Percentiles rank a stretch among this genome's conserved stretches.
Evolutionary conservation across 31 red algal genomes (phyloP).

Genomic region (Porphyra umbilicalis): DNA sequence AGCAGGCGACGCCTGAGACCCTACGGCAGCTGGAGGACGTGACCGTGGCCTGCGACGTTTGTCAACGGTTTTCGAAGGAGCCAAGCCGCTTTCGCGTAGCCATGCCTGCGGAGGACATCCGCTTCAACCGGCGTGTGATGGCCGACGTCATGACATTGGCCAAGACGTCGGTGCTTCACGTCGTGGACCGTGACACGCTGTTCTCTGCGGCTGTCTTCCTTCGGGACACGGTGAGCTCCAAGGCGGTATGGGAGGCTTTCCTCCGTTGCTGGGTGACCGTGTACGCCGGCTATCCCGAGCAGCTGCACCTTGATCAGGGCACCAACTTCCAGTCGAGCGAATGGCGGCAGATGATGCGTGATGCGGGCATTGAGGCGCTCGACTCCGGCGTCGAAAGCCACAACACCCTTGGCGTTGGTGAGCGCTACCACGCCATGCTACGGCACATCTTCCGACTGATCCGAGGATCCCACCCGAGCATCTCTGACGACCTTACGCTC

Average conservation of each 20-base stretch:
- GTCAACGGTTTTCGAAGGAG: not conserved
- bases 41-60: not conserved
- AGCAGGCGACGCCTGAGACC: not conserved
- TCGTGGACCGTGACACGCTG: slow-evolving; percentile 1
- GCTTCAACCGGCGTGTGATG: slow-evolving; percentile 1
- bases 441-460: slow-evolving; percentile 8
- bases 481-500: slow-evolving; percentile 8
- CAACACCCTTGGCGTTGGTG: slow-evolving; percentile 18
- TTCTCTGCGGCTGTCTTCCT: slow-evolving; percentile 7
- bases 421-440: slow-evolving; percentile 24
- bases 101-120: not conserved
- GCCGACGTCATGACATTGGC: slow-evolving; percentile 10
- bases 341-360: not conserved
- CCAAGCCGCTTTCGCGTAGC: not conserved
- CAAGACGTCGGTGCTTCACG: not conserved
- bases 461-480: not conserved
- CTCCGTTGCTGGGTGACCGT: not conserved
- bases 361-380: not conserved
- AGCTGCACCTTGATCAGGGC: not conserved
- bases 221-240: too few relatives aligned
- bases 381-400: slow-evolving; percentile 15
- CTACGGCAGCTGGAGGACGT: not conserved
- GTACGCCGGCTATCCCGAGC: not conserved
- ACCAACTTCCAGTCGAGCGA: not conserved
- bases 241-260: not conserved